Base-by-base conservation (phyloP, 2,329 filamentous ascomycete genomes). In the Chaetomium sp. region DNA sequence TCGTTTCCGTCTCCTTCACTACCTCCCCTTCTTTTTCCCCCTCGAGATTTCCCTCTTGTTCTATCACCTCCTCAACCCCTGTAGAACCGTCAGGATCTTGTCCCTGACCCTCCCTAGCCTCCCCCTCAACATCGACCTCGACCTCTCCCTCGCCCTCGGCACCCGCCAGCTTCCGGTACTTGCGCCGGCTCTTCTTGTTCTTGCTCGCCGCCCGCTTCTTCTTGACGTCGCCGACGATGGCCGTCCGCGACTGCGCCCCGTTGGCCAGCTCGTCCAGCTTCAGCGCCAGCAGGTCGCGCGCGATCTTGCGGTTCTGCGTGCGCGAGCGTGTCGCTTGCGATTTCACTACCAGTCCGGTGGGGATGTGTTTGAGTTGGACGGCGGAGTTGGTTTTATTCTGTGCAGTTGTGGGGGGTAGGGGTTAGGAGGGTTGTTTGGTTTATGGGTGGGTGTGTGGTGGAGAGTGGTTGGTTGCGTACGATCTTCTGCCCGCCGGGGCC, bases 401-500 rank as follows among this genome's bases (percentile, higher is more conserved):
- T n/a, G n/a, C n/a, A n/a, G n/a, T 38, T 38, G 35, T 16, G 12
- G 35, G 13, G 35, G 35, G 12, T 27, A 19, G 50, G 25, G 25
- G 25, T 29, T 29, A n/a, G n/a, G n/a, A 29, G 13, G 23, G 25
- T 27, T 9, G 50, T 53, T 13, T 29, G 47, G n/a, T n/a, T n/a
- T n/a, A 13, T 21, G 42, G 31, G 47, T 6, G 7, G 56, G 21
- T 49, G 9, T 38, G n/a, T 31, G 45, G 29, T n/a, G n/a, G 13
- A 27, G 13, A 56, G 29, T 29, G 16, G 33, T n/a, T n/a, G n/a
- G n/a, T n/a, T 16, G 12, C 29, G 61, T 78, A 92, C 90, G 79
- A 98, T 98, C 76, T 97, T 97, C 75, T 99, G 95, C 0, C 95
- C 95, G 27, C 95, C 95, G 0, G 95, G 94, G 1, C 95, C 95